Base-by-base conservation (phyloP, 345 rosid genomes). In the Salix brachista region DNA sequence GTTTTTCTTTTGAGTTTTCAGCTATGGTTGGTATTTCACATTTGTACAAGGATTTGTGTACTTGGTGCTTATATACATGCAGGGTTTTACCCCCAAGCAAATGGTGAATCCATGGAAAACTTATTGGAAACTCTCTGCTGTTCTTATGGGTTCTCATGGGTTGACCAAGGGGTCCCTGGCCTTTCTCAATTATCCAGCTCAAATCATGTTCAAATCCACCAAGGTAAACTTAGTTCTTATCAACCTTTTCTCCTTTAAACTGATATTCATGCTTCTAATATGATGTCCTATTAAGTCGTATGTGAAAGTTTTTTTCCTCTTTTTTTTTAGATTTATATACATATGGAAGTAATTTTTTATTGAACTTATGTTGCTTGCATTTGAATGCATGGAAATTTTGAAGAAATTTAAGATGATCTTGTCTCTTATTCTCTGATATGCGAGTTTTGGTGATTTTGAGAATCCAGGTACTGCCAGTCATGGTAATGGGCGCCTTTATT, bases 21-120 rank as follows among this genome's bases (percentile, higher is more conserved):
- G 99, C 92, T 96, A 93, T 80, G 98, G 98, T 16, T 96, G 99
- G 99, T 93, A 96, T 78, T 96, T 96, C 89, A 96, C 98, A 11
- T 96, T 96, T 80, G 85, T 96, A 46, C 99, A 96, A 89, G 99
- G 99, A 81, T 93, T 96, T 79, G 99, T 96, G 39, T 96, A 96
- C 87, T 83, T 96, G 79, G 67, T 81, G 18, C 91, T 96, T 21
- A 92, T 96, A 77, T 93, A 93, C 83, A 85, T 96, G 66, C 98
- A 91, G 87, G 99, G 99, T 44, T 96, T 93, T 89, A 89, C 91
- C 73, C 82, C 91, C 25, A 92, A 90, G 83, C 94, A 96, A 61
- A 96, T 93, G 79, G 97, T 92, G 83, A 96, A 96, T 73, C 98
- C 99, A 7, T 93, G 97, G 99, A 90, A 88, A 81, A 91, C 99